Base-by-base conservation (phyloP, 2,329 filamentous ascomycete genomes). In the Claviceps sorghi region DNA sequence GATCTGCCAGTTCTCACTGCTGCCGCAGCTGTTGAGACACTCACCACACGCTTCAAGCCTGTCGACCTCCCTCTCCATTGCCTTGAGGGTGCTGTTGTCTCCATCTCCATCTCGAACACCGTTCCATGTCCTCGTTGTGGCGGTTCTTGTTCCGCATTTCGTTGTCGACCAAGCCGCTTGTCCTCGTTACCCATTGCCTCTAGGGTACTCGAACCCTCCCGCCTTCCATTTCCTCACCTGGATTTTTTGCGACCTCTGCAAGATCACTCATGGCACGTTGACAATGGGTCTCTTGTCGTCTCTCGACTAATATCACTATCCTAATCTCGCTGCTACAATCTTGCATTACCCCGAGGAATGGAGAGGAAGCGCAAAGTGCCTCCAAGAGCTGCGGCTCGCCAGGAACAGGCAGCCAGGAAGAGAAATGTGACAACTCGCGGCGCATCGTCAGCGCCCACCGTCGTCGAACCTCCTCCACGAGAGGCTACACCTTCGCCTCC, bases 341-440 rank as follows among this genome's bases (percentile, higher is more conserved):
- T 36, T 47, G 41, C 41, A 21, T 36, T 38, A 19, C 21, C 15
- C 17, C 22, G 32, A 54, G 56, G 40, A 47, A 83, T 83, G 79
- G 80, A 84, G 69, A 76, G 71, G 64, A 83, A 83, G 70, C 74
- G 80, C 63, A 84, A 82, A 68, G 68, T 83, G 55, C 80, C 80
- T 22, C 73, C 80, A 43, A 75, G 81, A 62, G 77, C 78, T 51
- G 76, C 79, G 45, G 78, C 80, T 58, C 75, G 80, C 58, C 72
- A 73, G 53, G 81, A 84, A 58, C 73, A 77, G 53, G 73, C 72
- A 51, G 71, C 75, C 51, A 84, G 83, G 69, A 80, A 77, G 62
- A 73, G 79, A 58, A 79, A 72, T 50, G 66, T 73, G 29, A 80
- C 77, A 19, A 74, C 79, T 52, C 75, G 77, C 53, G 74, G 77